A percentile compares a stretch with the other conserved stretches of the same genome.
phyloP scores from a whole-genome alignment of 495 filamentous ascomycete species.

The Cercophora samala region DNA sequence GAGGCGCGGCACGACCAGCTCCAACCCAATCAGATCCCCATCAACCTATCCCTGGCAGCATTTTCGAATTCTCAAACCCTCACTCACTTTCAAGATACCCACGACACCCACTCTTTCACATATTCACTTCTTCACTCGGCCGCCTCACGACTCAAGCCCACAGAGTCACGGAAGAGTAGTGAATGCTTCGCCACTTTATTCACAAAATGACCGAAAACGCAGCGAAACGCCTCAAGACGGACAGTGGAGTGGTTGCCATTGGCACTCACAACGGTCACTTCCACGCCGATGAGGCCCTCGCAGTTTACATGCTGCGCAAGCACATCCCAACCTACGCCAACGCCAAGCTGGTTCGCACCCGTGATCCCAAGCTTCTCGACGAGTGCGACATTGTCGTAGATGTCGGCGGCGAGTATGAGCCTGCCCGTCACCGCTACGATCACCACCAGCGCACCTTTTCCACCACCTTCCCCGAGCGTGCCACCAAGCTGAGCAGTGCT shows the following conservation, averaged over 20 bases:
- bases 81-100: not conserved
- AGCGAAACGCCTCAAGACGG: conserved; percentile 67
- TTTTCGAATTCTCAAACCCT: conserved; percentile 1
- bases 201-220: conserved; percentile 58
- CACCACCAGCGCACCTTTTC: conserved; percentile 93
- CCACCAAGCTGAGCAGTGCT: conserved; percentile 87
- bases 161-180: not conserved
- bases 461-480: conserved; percentile 68
- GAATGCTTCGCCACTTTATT: conserved; percentile 25
- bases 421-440: conserved; percentile 74
- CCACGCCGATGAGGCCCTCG: conserved; percentile 98
- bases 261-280: conserved; percentile 97
- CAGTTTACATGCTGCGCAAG: conserved; percentile 89
- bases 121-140: not conserved
- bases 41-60: not conserved
- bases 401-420: conserved; percentile 86
- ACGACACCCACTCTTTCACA: not conserved
- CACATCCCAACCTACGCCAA: conserved; percentile 71
- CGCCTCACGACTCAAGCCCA: not conserved
- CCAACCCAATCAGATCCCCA: not conserved
- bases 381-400: conserved; percentile 94
- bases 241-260: conserved; percentile 56
- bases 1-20: not conserved
- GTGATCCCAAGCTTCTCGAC: conserved; percentile 72
- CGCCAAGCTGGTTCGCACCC: conserved; percentile 77